Percentiles rank a stretch among this genome's conserved stretches.
phyloP scores from a whole-genome alignment of 768 basidiomycete species.

The Pleurotus tuber-regium region DNA sequence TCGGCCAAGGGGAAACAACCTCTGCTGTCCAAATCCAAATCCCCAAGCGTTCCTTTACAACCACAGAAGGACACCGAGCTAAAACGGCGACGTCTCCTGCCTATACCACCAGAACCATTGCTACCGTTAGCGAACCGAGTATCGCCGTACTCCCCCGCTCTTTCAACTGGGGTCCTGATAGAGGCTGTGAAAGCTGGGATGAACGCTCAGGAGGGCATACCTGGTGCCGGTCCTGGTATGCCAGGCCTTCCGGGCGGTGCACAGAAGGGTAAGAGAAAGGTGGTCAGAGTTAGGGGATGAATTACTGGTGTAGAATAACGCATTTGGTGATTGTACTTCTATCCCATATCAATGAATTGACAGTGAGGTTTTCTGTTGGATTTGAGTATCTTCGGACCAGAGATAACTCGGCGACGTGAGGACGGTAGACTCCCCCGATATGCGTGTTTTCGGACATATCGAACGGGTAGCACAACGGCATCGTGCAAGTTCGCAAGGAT shows the following conservation, averaged over 20 bases:
- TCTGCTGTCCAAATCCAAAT: constrained; percentile 42
- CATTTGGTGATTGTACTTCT: not conserved
- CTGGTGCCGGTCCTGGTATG: constrained; percentile 34
- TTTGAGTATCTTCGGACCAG: no score
- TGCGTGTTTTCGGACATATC: no score
- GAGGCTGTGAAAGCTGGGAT: constrained; percentile 86
- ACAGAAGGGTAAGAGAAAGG: constrained; percentile 79
- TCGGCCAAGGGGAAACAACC: constrained; percentile 52
- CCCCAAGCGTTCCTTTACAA: constrained; percentile 27
- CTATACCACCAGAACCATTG: constrained; percentile 73
- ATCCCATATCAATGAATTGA: no score
- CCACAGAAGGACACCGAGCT: constrained; percentile 21
- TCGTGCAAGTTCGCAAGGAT: no score
- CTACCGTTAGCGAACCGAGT: constrained; percentile 73
- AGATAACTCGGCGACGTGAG: no score
- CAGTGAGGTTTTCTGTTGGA: no score
- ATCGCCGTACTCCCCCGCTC: constrained; percentile 76
- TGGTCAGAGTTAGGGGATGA: constrained; percentile 64
- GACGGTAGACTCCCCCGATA: no score
- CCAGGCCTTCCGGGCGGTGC: constrained; percentile 25
- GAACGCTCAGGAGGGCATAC: constrained; percentile 57
- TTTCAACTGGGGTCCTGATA: constrained; percentile 74
- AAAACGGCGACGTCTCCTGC: constrained; percentile 44
- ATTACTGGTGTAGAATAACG: not conserved
- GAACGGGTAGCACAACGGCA: no score